These are phyloP conservation scores for Plasmodium cynomolgi DNA, from an alignment of 169 alveolate genomes.

Conservation along the genomic window DNA sequence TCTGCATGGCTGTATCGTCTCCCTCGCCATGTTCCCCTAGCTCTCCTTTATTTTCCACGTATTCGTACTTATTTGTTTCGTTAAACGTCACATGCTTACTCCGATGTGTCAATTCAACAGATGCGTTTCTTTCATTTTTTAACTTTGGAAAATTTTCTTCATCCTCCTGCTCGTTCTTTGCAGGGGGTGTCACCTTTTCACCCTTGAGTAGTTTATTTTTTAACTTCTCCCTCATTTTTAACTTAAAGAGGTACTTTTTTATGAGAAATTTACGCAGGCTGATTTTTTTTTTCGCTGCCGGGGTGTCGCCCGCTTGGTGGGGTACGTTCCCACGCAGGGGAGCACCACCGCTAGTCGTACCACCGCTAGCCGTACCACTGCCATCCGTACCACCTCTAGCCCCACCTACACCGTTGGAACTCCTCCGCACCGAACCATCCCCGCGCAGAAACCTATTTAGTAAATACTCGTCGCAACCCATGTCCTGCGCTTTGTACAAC, in stretches of 20 bases:
- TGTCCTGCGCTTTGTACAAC: constrained; percentile 22
- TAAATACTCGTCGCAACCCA: neutral
- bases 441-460: neutral
- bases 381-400: neutral
- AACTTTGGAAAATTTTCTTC: neutral
- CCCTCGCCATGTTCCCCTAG: neutral
- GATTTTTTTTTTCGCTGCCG: constrained; percentile 18
- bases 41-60: neutral
- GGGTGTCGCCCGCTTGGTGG: neutral
- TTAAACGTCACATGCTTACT: constrained; percentile 1
- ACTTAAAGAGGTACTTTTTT: constrained; percentile 38
- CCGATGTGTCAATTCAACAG: neutral
- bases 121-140: neutral
- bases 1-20: neutral
- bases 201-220: neutral
- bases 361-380: neutral
- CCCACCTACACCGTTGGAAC: neutral
- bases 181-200: neutral
- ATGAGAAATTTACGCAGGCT: constrained; percentile 61
- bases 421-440: neutral
- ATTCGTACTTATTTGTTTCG: neutral
- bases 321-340: neutral
- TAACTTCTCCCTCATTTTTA: constrained; percentile 13
- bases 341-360: neutral
- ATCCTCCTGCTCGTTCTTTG: neutral